Evolutionary conservation across 73 alveolate species (phyloP), one percentile per base, ranked within the genome.

Genomic region (Paramecium sexaurelia): DNA sequence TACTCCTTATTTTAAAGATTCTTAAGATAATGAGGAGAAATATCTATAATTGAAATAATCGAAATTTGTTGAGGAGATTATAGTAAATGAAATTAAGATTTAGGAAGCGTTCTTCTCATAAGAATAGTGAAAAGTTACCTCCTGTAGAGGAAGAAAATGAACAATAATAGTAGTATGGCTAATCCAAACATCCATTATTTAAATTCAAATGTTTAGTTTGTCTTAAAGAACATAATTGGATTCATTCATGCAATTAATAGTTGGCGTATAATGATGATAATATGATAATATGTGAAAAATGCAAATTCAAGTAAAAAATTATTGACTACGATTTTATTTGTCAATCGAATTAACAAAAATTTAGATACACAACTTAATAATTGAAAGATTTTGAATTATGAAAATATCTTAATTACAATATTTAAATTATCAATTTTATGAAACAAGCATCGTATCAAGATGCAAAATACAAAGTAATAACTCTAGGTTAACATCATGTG

Each of bases 31-130:
- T 51, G 67, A 51, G 15, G 67, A 51, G 15, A 51, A 51, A 51
- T 51, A 17, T 51, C 17, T n/a, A 29, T 51, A 51, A 15, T 51
- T 51, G 67, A 51, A 51, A 51, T 51, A 51, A 51, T 51, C 67
- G 33, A 51, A 51, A 51, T 51, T 17, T 17, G 67, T 51, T 51
- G 67, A 51, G 29, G 67, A 51, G 11, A n/a, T 51, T n/a, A 51
- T 51, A 51, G 67, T 51, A 51, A 51, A 51, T 51, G 67, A 51
- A 51, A 51, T 51, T 51, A 51, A 51, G 67, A 51, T 51, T 51
- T 51, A 51, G 67, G 67, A 51, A 51, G 67, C 67, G 67, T 51
- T 51, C 67, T 51, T 51, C 67, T 51, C 67, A 51, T 51, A 51
- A 51, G 67, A 51, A 51, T 51, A 51, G 67, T 51, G 67, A 51